phyloP scores from a whole-genome alignment of 164 flowering plant species.

The Vitis cinerea region DNA sequence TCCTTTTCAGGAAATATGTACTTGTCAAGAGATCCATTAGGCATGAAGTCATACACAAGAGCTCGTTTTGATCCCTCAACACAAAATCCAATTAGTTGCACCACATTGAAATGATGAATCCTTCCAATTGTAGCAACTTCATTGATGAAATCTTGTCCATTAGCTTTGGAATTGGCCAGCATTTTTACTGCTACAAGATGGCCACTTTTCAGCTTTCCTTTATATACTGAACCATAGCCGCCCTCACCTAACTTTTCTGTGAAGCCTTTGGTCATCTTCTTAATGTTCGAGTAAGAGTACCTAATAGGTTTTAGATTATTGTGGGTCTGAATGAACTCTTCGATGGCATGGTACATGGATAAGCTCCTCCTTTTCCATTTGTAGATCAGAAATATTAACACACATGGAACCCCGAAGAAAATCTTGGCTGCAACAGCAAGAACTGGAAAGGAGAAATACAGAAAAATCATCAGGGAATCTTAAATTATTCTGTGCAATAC shows the following conservation, averaged over 20 bases:
- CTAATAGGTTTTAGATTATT: not conserved
- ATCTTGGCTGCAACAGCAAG: too few species aligned
- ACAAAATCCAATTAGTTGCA: constrained; percentile 1
- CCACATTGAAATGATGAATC: not conserved
- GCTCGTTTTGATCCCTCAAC: constrained; percentile 5
- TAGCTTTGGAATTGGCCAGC: not conserved
- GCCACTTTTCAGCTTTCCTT: not conserved
- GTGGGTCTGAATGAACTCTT: not conserved
- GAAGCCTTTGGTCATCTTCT: not conserved
- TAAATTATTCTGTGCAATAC: too few species aligned
- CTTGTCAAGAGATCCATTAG: constrained; percentile 18
- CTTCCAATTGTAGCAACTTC: not conserved
- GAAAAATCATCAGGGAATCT: too few species aligned
- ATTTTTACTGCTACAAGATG: not conserved
- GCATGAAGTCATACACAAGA: not conserved
- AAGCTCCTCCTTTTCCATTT: too few species aligned
- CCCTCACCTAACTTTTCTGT: not conserved
- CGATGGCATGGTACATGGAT: too few species aligned
- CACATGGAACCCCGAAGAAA: too few species aligned
- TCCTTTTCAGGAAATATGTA: constrained; percentile 5
- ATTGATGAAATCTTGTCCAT: not conserved
- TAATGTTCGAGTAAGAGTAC: too few species aligned
- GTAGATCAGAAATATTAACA: too few species aligned
- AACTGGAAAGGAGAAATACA: too few species aligned
- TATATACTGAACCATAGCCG: not conserved